phyloP scores from a whole-genome alignment of 257 asterid species.

The Perilla frutescens region DNA sequence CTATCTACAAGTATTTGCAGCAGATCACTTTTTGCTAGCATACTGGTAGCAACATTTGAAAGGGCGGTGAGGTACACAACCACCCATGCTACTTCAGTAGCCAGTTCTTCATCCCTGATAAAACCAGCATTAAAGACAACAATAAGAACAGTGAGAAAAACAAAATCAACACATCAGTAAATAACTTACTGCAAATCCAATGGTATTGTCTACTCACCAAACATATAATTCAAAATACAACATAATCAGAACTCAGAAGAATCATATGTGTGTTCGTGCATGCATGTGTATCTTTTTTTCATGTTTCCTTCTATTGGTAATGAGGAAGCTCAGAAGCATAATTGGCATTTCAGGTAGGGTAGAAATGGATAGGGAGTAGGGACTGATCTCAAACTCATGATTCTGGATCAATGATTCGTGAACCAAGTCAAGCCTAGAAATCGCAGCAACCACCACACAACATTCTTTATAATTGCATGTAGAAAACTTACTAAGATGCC shows the following conservation, averaged over 20 bases:
- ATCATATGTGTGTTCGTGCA: not conserved
- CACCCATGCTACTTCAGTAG: slow-evolving; percentile 98
- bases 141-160: slow-evolving; percentile 9
- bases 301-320: not conserved
- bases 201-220: not conserved
- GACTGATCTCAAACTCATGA: slow-evolving; percentile 11
- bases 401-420: not conserved
- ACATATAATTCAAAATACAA: slow-evolving; percentile 19
- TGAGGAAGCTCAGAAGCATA: not conserved
- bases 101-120: slow-evolving; percentile 89
- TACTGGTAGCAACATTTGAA: slow-evolving; percentile 77
- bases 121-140: slow-evolving; percentile 33
- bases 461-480: not conserved
- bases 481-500: not conserved
- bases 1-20: slow-evolving; percentile 75
- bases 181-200: not conserved
- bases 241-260: not conserved
- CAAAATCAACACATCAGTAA: not conserved
- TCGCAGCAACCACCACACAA: not conserved
- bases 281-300: not conserved
- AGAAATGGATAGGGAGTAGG: not conserved
- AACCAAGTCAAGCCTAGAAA: not conserved
- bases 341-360: not conserved
- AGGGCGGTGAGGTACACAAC: slow-evolving; percentile 94
- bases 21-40: slow-evolving; percentile 71